A percentile compares a stretch with the other conserved stretches of the same genome.
These are phyloP conservation scores for Nigrospora sphaerica DNA, from an alignment of 2,329 filamentous ascomycete species.

Conservation along the genomic window DNA sequence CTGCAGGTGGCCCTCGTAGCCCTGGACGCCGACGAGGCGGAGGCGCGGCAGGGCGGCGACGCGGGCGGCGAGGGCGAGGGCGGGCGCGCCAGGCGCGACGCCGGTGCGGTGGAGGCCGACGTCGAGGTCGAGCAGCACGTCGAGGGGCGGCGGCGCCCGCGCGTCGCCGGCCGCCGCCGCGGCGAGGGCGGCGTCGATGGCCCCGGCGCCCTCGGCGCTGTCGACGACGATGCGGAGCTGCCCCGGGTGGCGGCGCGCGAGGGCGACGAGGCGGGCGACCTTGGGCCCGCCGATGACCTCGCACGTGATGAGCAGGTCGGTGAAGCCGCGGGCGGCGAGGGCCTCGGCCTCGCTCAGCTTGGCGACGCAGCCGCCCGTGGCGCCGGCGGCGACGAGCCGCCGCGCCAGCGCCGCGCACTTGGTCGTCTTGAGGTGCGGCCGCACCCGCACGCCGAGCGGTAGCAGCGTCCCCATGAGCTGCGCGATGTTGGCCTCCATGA, in stretches of 20 bases:
- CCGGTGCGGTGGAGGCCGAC: conserved; percentile 44
- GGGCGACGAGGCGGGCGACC: conserved; percentile 34
- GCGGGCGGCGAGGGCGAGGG: conserved; percentile 29
- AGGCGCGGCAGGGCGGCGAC: conserved; percentile 28
- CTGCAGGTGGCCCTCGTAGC: conserved; percentile 47
- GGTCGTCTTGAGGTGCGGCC: conserved; percentile 47
- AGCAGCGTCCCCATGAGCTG: conserved; percentile 37
- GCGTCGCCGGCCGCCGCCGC: conserved; percentile 18
- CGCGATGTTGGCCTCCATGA: conserved; percentile 43
- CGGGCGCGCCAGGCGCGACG: conserved; percentile 32
- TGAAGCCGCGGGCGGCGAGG: conserved; percentile 34
- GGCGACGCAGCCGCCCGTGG: conserved; percentile 43
- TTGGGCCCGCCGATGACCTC: conserved; percentile 41
- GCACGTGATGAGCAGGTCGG: conserved; percentile 43
- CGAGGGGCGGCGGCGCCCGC: conserved; percentile 22
- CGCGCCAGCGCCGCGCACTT: conserved; percentile 38
- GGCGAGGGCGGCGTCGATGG: conserved; percentile 34
- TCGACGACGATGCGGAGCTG: conserved; percentile 39
- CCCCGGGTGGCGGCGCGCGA: conserved; percentile 27
- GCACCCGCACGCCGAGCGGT: conserved; percentile 35
- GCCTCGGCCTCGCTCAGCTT: conserved; percentile 41
- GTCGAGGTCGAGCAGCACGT: conserved; percentile 39
- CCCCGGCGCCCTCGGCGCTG: conserved; percentile 33
- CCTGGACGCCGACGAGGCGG: conserved; percentile 40
- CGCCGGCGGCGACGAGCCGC: conserved; percentile 35